These are phyloP conservation scores for Kalaharituber pfeilii DNA, from an alignment of 2,329 filamentous ascomycete species.

Conservation along the genomic window DNA sequence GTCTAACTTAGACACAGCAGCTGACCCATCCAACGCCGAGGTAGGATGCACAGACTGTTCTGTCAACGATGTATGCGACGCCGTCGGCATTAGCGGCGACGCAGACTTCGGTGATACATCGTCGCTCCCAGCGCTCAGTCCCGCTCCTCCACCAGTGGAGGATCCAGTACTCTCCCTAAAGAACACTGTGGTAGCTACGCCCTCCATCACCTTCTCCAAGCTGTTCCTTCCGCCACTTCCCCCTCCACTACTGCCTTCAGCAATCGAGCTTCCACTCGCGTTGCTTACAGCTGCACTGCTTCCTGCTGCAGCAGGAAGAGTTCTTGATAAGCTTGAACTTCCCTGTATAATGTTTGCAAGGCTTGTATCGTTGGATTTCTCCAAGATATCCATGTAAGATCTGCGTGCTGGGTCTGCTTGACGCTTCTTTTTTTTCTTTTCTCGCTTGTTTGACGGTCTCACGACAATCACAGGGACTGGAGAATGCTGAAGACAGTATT, in stretches of 20 bases:
- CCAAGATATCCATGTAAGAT: conserved; percentile 61
- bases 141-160: not conserved
- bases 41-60: no score
- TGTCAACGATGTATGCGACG: not conserved
- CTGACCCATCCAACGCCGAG: no score
- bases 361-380: conserved; percentile 29
- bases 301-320: not conserved
- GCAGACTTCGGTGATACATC: not conserved
- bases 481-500: conserved; percentile 86
- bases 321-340: not conserved
- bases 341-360: not conserved
- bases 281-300: not conserved
- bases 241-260: not conserved
- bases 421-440: conserved; percentile 79
- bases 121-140: not conserved
- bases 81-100: not conserved
- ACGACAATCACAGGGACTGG: conserved; percentile 88
- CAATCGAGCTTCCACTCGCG: not conserved
- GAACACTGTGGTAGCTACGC: not conserved
- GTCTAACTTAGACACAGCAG: no score
- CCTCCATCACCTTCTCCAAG: not conserved
- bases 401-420: conserved; percentile 56
- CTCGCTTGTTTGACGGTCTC: conserved; percentile 66
- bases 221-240: not conserved
- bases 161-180: not conserved